Evolutionary conservation across 2,329 filamentous ascomycete genomes (phyloP).

Genomic region (Coniochaeta sp.): DNA sequence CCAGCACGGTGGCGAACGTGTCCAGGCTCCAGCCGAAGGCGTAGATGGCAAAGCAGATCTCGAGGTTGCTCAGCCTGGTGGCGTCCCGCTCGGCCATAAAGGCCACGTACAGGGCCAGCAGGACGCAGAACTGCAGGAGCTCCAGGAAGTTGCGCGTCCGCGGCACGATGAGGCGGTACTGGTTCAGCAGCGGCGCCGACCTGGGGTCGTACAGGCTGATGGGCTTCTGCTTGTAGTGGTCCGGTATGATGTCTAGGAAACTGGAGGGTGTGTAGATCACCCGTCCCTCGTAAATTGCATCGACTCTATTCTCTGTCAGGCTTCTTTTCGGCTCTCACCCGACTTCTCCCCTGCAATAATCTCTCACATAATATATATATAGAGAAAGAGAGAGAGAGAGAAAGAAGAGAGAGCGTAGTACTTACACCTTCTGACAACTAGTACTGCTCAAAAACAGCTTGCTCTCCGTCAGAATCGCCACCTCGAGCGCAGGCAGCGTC

Average conservation of each 20-base stretch:
- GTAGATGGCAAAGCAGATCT: conserved; percentile 65
- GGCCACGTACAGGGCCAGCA: conserved; percentile 61
- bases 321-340: no score
- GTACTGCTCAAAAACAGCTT: conserved; percentile 71
- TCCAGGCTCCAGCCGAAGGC: conserved; percentile 73
- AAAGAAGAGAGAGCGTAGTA: conserved; percentile 7
- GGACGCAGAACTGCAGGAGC: conserved; percentile 61
- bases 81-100: conserved; percentile 65
- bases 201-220: conserved; percentile 75
- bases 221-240: conserved; percentile 77
- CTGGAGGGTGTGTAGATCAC: conserved; percentile 77
- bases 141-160: conserved; percentile 71
- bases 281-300: conserved; percentile 73
- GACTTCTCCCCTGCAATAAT: no score
- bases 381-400: no score
- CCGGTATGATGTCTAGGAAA: conserved; percentile 77
- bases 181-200: conserved; percentile 68
- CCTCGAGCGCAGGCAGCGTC: conserved; percentile 70
- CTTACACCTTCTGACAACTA: conserved; percentile 67
- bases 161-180: conserved; percentile 78
- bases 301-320: conserved; percentile 37
- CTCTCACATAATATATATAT: no score
- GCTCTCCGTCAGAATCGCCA: conserved; percentile 76
- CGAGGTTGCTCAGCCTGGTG: conserved; percentile 45
- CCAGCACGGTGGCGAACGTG: conserved; percentile 67